These are phyloP conservation scores for Epichloe brachyelytri DNA, from an alignment of 2,329 filamentous ascomycete species.

Conservation along the genomic window DNA sequence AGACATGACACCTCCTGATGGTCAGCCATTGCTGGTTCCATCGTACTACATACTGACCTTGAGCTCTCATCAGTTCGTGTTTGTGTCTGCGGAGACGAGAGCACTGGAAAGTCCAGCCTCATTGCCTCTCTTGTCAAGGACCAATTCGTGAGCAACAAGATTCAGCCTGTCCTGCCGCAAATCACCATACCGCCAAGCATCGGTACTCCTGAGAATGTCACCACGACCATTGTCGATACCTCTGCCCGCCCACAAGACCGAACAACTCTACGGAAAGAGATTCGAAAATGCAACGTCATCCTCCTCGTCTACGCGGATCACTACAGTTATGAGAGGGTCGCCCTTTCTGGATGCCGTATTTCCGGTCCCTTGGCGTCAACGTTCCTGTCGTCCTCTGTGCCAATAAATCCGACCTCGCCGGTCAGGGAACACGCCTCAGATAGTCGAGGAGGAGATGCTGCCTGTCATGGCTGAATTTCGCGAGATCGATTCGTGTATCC, in stretches of 20 bases:
- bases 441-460: slow-evolving; percentile 93
- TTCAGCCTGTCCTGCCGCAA: slow-evolving; percentile 84
- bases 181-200: slow-evolving; percentile 91
- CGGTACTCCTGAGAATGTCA: slow-evolving; percentile 90
- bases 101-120: slow-evolving; percentile 84
- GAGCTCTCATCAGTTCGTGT: slow-evolving; percentile 52
- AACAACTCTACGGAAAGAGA: slow-evolving; percentile 79
- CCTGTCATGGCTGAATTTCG: slow-evolving; percentile 98
- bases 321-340: slow-evolving; percentile 96
- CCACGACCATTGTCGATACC: slow-evolving; percentile 94
- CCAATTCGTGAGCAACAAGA: slow-evolving; percentile 89
- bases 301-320: slow-evolving; percentile 95
- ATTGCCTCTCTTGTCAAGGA: slow-evolving; percentile 96
- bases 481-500: slow-evolving; percentile 95
- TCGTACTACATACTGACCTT: slow-evolving; percentile 2
- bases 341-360: slow-evolving; percentile 99
- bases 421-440: slow-evolving; percentile 66
- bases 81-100: slow-evolving; percentile 92
- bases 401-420: slow-evolving; percentile 87
- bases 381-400: slow-evolving; percentile 93
- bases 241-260: slow-evolving; percentile 90
- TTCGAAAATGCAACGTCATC: slow-evolving; percentile 94
- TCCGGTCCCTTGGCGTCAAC: slow-evolving; percentile 94
- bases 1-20: neutral
- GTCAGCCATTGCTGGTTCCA: neutral